Percentiles rank a stretch among this genome's conserved stretches.
These are phyloP conservation scores for Mycena chlorophos DNA, from an alignment of 768 basidiomycete genomes.

Conservation along the genomic window DNA sequence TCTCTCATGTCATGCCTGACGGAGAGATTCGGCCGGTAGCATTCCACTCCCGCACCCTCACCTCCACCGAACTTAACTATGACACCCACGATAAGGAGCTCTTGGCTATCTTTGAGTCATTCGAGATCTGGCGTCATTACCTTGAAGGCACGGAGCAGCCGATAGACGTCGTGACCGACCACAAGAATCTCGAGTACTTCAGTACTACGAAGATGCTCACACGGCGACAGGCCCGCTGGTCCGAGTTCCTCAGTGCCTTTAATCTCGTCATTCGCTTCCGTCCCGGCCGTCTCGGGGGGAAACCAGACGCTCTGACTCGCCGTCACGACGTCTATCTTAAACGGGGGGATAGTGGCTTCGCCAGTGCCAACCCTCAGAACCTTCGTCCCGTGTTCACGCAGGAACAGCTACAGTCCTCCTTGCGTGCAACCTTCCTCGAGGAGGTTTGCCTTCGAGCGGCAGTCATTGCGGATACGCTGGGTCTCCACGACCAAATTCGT, in stretches of 20 bases:
- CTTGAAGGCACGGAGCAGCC: conserved; percentile 24
- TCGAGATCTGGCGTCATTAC: conserved; percentile 30
- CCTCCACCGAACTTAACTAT: conserved; percentile 39
- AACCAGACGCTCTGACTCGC: conserved; percentile 33
- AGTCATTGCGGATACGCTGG: conserved; percentile 21
- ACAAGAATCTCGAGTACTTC: conserved; percentile 42
- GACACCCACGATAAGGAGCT: conserved; percentile 45
- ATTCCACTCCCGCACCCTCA: conserved; percentile 14
- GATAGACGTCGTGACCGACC: conserved; percentile 33
- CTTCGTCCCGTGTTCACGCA: conserved; percentile 24
- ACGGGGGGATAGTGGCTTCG: conserved; percentile 29
- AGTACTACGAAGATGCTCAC: conserved; percentile 31
- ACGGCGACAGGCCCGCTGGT: conserved; percentile 39
- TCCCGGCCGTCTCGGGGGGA: conserved; percentile 20
- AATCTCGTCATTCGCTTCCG: conserved; percentile 9
- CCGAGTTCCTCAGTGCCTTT: conserved; percentile 28
- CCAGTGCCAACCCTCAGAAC: conserved; percentile 26
- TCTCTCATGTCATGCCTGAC: conserved; percentile 8
- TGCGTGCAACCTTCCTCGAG: conserved; percentile 10
- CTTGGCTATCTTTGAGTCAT: conserved; percentile 37
- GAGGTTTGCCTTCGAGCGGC: conserved; percentile 11
- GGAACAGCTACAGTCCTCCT: conserved; percentile 15
- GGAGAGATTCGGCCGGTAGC: conserved; percentile 14
- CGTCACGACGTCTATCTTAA: conserved; percentile 30
- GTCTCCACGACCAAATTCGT: conserved; percentile 13